phyloP scores from a whole-genome alignment of 1,284 basidiomycete species.

The Rhodofomes roseus region DNA sequence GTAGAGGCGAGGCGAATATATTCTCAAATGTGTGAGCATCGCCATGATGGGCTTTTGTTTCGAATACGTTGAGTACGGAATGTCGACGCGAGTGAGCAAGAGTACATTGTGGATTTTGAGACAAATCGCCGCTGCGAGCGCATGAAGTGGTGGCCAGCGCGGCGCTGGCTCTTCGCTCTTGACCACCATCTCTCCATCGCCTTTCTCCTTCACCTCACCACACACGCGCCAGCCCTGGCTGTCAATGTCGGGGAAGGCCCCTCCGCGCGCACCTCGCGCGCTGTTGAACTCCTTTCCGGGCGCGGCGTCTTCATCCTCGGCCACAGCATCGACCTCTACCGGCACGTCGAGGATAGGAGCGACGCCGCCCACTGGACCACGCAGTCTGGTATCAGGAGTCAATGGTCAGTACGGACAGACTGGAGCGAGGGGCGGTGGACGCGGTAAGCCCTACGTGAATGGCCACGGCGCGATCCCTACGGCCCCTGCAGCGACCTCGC shows the following conservation, averaged over 20 bases:
- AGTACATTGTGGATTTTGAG: neutral
- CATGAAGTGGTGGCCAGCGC: neutral
- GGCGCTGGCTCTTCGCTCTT: neutral
- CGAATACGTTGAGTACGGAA: neutral
- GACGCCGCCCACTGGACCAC: slow-evolving; percentile 54
- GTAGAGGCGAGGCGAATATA: neutral
- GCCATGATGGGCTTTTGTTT: neutral
- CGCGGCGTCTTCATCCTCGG: slow-evolving; percentile 20
- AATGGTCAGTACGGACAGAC: slow-evolving; percentile 26
- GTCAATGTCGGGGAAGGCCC: slow-evolving; percentile 68
- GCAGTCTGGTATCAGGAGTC: slow-evolving; percentile 38
- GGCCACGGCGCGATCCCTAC: slow-evolving; percentile 24
- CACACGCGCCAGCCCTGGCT: slow-evolving; percentile 1
- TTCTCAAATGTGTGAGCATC: neutral
- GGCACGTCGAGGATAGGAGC: slow-evolving; percentile 40
- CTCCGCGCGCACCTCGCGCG: slow-evolving; percentile 68
- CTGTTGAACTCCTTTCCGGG: slow-evolving; percentile 44
- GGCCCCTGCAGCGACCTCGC: slow-evolving; percentile 20
- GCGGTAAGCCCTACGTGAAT: slow-evolving; percentile 28
- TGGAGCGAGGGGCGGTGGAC: slow-evolving; percentile 16
- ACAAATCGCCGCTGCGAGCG: neutral
- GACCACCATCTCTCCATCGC: slow-evolving; percentile 5
- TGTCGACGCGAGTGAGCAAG: neutral
- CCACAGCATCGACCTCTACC: slow-evolving; percentile 5
- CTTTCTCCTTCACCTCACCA: neutral